These are phyloP conservation scores for Neodidymelliopsis sp. DNA, from an alignment of 2,329 filamentous ascomycete species.

Conservation along the genomic window DNA sequence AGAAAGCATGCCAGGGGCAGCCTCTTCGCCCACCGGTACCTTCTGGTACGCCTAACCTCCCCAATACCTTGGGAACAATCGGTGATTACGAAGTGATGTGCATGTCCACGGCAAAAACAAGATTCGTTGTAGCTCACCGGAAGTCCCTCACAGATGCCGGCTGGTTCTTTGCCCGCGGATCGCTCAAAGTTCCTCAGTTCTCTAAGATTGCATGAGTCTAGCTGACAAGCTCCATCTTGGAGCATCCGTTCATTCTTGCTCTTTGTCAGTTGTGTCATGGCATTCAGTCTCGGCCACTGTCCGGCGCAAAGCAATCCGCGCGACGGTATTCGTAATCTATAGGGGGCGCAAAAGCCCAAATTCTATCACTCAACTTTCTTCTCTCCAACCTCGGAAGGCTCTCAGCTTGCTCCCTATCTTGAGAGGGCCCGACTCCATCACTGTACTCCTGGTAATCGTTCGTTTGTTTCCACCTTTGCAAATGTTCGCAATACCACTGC, in stretches of 20 bases:
- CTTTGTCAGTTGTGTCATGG: neutral
- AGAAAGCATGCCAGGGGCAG: neutral
- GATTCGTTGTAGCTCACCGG: constrained; percentile 8
- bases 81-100: neutral
- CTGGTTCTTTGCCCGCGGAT: neutral
- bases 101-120: neutral
- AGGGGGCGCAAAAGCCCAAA: neutral
- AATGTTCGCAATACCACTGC: neutral
- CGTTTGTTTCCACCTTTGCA: neutral
- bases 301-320: neutral
- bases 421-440: neutral
- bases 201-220: neutral
- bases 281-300: neutral
- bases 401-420: neutral
- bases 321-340: neutral
- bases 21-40: neutral
- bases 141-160: constrained; percentile 1
- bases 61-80: neutral
- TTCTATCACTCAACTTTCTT: neutral
- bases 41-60: constrained; percentile 1
- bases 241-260: neutral
- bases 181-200: neutral
- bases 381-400: neutral
- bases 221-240: constrained; percentile 2
- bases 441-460: neutral